Conservation (phyloP, 164 flowering plant species). For the Berberis thunbergii region DNA sequence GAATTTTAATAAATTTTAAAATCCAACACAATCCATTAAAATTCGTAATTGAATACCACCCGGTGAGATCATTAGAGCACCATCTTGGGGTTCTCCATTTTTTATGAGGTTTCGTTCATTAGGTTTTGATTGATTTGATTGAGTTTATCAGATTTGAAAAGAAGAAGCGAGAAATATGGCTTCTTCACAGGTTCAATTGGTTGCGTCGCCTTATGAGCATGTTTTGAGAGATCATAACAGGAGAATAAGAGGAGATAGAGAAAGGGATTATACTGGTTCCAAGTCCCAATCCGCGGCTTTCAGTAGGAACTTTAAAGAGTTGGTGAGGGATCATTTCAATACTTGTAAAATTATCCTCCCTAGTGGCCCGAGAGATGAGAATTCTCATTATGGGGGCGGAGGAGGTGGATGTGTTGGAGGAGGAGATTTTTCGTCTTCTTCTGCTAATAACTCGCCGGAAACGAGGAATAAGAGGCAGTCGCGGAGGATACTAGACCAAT, state of each 20-base stretch:
- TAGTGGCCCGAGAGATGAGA: constrained; percentile 10
- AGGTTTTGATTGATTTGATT: too few relatives aligned
- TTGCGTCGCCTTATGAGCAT: constrained; percentile 38
- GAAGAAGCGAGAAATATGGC: constrained; percentile 25
- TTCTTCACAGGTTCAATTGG: constrained; percentile 45
- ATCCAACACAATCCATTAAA: too few relatives aligned
- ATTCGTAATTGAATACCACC: too few relatives aligned
- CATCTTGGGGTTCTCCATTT: too few relatives aligned
- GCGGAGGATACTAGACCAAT: constrained; percentile 24
- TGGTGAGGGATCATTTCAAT: constrained; percentile 36
- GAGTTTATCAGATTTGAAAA: too few relatives aligned
- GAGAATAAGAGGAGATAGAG: constrained; percentile 17
- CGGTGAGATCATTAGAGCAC: too few relatives aligned
- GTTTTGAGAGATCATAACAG: constrained; percentile 36
- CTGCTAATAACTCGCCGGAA: background rate
- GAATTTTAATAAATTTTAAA: too few relatives aligned
- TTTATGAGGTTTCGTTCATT: too few relatives aligned
- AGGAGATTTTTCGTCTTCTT: background rate
- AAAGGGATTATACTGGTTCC: constrained; percentile 14
- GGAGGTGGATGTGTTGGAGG: background rate
- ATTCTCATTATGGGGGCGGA: constrained; percentile 10
- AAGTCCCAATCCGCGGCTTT: constrained; percentile 13
- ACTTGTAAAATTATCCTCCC: constrained; percentile 14
- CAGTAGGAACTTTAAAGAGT: constrained; percentile 35
- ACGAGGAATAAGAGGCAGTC: constrained; percentile 17